Percentiles rank a stretch among this genome's conserved stretches.
Conservation (phyloP, 2,329 filamentous ascomycete genomes). For the Arthrobotrys sinensis region DNA sequence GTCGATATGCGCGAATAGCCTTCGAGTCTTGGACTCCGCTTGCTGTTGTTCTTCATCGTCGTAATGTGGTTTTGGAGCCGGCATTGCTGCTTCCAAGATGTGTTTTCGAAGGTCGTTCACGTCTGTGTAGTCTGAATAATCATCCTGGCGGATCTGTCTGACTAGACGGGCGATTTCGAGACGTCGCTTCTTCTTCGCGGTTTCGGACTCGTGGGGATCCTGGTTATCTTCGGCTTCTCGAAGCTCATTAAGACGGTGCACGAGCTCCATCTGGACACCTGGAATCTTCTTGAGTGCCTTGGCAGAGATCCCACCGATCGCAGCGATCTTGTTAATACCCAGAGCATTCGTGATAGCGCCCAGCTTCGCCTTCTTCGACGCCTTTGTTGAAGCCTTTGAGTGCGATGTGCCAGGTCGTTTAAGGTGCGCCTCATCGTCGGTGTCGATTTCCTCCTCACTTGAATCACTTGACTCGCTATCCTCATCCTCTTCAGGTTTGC, state of each 20-base stretch:
- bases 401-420: conserved; percentile 52
- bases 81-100: conserved; percentile 78
- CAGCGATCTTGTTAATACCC: conserved; percentile 57
- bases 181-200: conserved; percentile 44
- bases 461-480: conserved; percentile 34
- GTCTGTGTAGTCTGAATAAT: conserved; percentile 69
- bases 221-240: conserved; percentile 42
- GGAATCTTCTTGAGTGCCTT: conserved; percentile 56
- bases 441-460: conserved; percentile 31
- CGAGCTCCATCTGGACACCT: conserved; percentile 44
- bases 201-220: conserved; percentile 21
- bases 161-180: conserved; percentile 49
- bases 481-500: conserved; percentile 17
- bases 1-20: conserved; percentile 81
- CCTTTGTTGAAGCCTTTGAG: conserved; percentile 54
- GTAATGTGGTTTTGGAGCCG: conserved; percentile 36
- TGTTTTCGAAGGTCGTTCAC: conserved; percentile 71
- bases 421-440: conserved; percentile 24
- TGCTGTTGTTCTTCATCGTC: conserved; percentile 72
- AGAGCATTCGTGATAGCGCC: conserved; percentile 51
- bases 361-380: conserved; percentile 49
- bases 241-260: conserved; percentile 49
- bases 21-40: conserved; percentile 80
- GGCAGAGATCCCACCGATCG: conserved; percentile 41
- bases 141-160: conserved; percentile 67